Base-by-base conservation (phyloP, 371 early-diverging fungal species). In the Zopfochytrium polystomum region DNA sequence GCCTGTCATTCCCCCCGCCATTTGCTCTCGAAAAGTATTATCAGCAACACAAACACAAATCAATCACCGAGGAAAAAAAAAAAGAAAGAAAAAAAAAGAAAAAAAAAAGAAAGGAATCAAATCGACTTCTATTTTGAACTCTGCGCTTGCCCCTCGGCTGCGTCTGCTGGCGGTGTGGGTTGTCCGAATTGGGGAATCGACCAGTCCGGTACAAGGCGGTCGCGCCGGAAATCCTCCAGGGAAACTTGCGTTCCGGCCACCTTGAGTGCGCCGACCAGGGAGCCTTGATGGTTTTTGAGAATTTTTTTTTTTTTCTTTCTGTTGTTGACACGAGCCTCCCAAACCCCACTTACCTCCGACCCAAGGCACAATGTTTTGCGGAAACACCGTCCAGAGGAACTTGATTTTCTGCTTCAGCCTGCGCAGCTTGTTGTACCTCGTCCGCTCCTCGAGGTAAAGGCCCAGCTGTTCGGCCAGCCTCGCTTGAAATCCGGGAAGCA, bases 211-310 rank as follows among this genome's bases (percentile, higher is more conserved):
- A 58, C 48, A 23, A 18, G 7, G n/a, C 27, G 32, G 11, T 11
- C 50, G 5, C 50, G 33, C 5, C 25, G 38, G 34, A 29, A 61
- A 9, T 42, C 31, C 29, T 87, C 87, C 57, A 78, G 73, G 23
- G 79, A 43, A 0, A 87, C 63, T 58, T 90, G 88, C 32, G 82
- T 80, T 3, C 83, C 85, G 3, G 83, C 83, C 1, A 84, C 71
- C 63, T 88, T 90, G 13, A 90, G 70, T 0, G 86, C 80, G 2
- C 90, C 88, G 18, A 86, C 77, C 47, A 90, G 66, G 1, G 90
- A 88, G 9, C 87, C 84, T 85, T 58, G 31, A 33, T 20, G 51
- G n/a, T n/a, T n/a, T n/a, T n/a, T n/a, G n/a, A n/a, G n/a, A n/a
- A n/a, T n/a, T n/a, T n/a, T n/a, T n/a, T n/a, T n/a, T n/a, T n/a